Base-by-base conservation (phyloP, 352 stramenopile species). In the Phytophthora melonis region DNA sequence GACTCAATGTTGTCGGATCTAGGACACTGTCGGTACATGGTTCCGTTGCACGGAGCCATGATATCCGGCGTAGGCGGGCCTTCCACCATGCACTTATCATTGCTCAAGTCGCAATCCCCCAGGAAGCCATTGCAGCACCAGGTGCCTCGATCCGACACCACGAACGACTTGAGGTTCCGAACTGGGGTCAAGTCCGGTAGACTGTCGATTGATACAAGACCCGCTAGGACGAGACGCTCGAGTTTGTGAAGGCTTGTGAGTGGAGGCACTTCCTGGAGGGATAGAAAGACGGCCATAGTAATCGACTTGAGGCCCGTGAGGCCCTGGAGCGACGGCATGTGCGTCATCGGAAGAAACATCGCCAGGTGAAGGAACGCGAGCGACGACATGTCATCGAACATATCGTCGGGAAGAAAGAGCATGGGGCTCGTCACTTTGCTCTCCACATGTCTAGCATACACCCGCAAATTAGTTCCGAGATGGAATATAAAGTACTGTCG, bases 101-200 rank as follows among this genome's bases (percentile, higher is more conserved):
- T 10, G 2, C 23, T 21, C 2, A 71, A 30, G 6, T 80, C 25
- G 21, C 68, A 81, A 2, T 13, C 11, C 1, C 75, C 62, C 2
- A 72, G 58, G 21, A 82, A 79, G 0, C 72, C 76, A 43, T 80
- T 78, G 68, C 75, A 80, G 47, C 75, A 82, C 30, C 39, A 70
- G n/a, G 41, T 39, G 0, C 66, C 54, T 18, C 60, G 55, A 27
- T 63, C 55, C 3, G 30, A 58, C 1, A 61, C 49, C 1, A 53
- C 41, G 10, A 80, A 66, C 3, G 72, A 53, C 1, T 60, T 55
- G 9, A 82, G 54, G 1, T 63, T 70, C 16, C 45, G 49, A 1
- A 70, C 23, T 0, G 60, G 5, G 16, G 43, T n/a, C 21, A 82
- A 52, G 14, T 75, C 70, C 1, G 72, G 63, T 0, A 82, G 6